Percentiles rank a stretch among this genome's conserved stretches.
These are phyloP conservation scores for Xylariales sp. DNA, from an alignment of 2,329 filamentous ascomycete species.

Conservation along the genomic window DNA sequence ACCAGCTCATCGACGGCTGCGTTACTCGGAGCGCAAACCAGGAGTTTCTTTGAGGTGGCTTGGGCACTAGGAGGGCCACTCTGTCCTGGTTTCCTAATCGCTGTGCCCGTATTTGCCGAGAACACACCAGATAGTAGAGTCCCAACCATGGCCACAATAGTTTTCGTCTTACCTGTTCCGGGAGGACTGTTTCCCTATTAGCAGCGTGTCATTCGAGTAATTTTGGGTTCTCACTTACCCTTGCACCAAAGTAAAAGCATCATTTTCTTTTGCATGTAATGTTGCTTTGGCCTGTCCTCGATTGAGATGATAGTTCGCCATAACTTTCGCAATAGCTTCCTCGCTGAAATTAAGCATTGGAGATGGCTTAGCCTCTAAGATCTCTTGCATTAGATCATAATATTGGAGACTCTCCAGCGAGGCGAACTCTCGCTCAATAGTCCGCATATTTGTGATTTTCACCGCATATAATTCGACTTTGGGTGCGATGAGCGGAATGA, in stretches of 20 bases:
- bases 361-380: constrained; percentile 83
- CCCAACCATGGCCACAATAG: constrained; percentile 93
- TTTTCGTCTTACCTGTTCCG: constrained; percentile 97
- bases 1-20: constrained; percentile 96
- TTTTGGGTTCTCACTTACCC: no score
- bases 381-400: constrained; percentile 93
- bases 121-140: constrained; percentile 66
- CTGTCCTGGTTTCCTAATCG: constrained; percentile 36
- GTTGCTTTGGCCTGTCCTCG: constrained; percentile 87
- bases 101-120: constrained; percentile 35
- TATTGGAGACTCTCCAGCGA: constrained; percentile 87
- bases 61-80: constrained; percentile 26
- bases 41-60: constrained; percentile 68
- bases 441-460: constrained; percentile 89
- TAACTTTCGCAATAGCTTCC: constrained; percentile 63
- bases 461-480: constrained; percentile 67
- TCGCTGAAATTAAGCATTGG: constrained; percentile 79
- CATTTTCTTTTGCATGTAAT: constrained; percentile 87
- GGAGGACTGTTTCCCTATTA: constrained; percentile 76
- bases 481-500: constrained; percentile 61
- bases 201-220: no score
- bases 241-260: constrained; percentile 95
- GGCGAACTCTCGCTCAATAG: constrained; percentile 92
- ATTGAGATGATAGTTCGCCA: constrained; percentile 80
- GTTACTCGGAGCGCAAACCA: constrained; percentile 98